Evolutionary conservation across 345 rosid species (phyloP).

Genomic region (Mangifera indica): DNA sequence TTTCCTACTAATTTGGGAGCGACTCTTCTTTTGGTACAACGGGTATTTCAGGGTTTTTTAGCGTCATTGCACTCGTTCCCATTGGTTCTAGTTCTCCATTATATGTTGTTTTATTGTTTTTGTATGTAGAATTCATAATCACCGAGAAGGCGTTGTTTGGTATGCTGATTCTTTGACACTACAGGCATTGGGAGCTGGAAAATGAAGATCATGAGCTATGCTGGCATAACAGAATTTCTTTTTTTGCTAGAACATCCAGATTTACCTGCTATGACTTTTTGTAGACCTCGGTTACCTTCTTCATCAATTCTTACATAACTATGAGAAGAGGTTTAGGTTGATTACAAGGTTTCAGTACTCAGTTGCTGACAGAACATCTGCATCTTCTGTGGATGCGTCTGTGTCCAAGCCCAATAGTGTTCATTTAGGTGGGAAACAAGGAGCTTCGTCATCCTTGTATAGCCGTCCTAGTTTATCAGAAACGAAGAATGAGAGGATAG

Average conservation of each 20-base stretch:
- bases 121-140: neutral
- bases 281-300: constrained; percentile 29
- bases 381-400: constrained; percentile 43
- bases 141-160: constrained; percentile 5
- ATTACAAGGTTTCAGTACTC: constrained; percentile 38
- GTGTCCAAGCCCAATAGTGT: constrained; percentile 28
- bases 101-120: neutral
- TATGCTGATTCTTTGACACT: constrained; percentile 24
- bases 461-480: constrained; percentile 65
- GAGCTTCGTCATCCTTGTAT: constrained; percentile 60
- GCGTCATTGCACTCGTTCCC: neutral
- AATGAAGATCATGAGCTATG: constrained; percentile 59
- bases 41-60: neutral
- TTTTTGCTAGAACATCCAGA: constrained; percentile 57
- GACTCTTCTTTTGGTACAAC: neutral
- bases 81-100: neutral
- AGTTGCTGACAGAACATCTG: constrained; percentile 45
- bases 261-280: constrained; percentile 42
- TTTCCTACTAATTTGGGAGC: neutral
- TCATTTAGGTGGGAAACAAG: constrained; percentile 36
- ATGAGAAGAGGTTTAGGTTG: constrained; percentile 30
- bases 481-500: constrained; percentile 66
- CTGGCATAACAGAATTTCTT: constrained; percentile 51
- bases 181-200: constrained; percentile 12
- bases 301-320: constrained; percentile 28